Base-by-base conservation (phyloP, 139 green algal genomes). In the Chlamydomonas eustigma region DNA sequence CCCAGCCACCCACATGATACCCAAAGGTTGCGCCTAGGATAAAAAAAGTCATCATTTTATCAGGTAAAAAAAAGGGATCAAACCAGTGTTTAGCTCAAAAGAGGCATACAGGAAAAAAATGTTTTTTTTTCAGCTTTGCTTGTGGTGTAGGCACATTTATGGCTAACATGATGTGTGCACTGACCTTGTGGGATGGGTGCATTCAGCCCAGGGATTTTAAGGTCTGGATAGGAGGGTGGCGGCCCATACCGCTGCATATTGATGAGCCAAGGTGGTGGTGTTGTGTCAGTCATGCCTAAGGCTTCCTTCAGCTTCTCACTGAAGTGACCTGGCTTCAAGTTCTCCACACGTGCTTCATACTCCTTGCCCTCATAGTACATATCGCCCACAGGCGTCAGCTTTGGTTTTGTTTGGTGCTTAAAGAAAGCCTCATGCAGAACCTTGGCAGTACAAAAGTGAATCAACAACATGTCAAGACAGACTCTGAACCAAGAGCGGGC, bases 351-450 rank as follows among this genome's bases (percentile, higher is more conserved):
- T 52, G 81, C 80, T 70, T 82, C 84, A 37, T 78, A 90, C 74
- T 87, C 74, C 78, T 95, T 95, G 81, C 96, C 96, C 86, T 99
- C 95, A 77, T 97, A 98, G 88, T 99, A 99, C 65, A 99, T 76
- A 39, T 99, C 94, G 6, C 96, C 96, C 37, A 94, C 73, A 18
- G 52, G 52, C 0, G 81, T 90, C 69, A 99, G 84, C 76, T 88
- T 88, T n/a, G 96, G 96, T 77, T 95, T 95, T 35, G 88, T 97
- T 85, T 98, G 93, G 84, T 97, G 90, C 88, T 96, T 97, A 88
- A 99, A 99, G 81, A 99, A 99, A 0, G 96, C 96, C 80, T 99
- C 96, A 81, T 99, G 92, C 64, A 99, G 84, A 28, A 98, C 88
- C 71, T 83, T 64, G 2, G 38, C 24, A 28, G 35, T 58, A 75